Evolutionary conservation across 176 grass and related monocot genomes (phyloP), one percentile per base, ranked within the genome.

Genomic region (Cymbopogon citratus): DNA sequence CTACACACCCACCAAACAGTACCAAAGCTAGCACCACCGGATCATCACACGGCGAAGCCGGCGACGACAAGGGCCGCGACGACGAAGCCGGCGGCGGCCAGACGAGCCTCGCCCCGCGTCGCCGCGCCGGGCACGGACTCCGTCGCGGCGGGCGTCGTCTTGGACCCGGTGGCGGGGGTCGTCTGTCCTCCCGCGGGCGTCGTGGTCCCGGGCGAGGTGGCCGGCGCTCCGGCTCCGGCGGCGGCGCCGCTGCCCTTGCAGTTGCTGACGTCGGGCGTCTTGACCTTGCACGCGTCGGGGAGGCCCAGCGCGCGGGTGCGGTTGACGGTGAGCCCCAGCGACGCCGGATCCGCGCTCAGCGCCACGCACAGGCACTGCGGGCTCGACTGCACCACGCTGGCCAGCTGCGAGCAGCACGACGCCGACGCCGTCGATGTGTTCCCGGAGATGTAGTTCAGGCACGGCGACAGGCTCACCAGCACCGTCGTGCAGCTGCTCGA

Each of bases 391-490:
- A 87, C 95, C 13, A 95, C 90, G 19, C 33, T 52, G 1, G 33
- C 68, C 10, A 98, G 88, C 87, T 91, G 84, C 7, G 88, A 6
- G 87, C 95, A 98, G 82, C 92, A 98, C 3, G 90, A 71, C 9
- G 73, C 39, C 23, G 95, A 82, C 26, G 87, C 82, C 43, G 68
- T 12, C 33, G 90, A 84, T 79, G 79, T 88, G 46, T 95, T 95
- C 4, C 92, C 92, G 5, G 81, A 82, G 79, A 98, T 89, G 90
- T 91, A 98, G 82, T 78, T 82, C 5, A 98, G 81, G 92, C 95
- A 95, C 38, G 92, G 90, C 9, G 88, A 91, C 79, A 98, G 52
- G 92, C 80, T 66, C 43, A 93, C 69, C 28, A 93, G 71, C 34
- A 83, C 87, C 35, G 80, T 26, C 38, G 90, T 89, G 79, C 95